Percentiles rank a stretch among this genome's conserved stretches.
Evolutionary conservation across 805 yeast genomes (phyloP).

Genomic region (Ogataea henricii): DNA sequence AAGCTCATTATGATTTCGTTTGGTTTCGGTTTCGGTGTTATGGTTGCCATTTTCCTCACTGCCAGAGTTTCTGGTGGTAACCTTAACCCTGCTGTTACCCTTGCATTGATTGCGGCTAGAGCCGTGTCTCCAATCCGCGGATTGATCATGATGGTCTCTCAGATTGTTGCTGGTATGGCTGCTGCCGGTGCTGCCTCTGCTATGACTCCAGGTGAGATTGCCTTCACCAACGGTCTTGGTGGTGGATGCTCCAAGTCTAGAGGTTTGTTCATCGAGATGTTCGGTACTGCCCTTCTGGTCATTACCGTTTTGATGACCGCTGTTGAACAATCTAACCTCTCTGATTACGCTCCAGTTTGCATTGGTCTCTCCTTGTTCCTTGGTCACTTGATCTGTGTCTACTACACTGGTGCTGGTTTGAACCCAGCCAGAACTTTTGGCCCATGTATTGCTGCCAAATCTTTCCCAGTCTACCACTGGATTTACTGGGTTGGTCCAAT

Average conservation of each 20-base stretch:
- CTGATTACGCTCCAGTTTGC: constrained; percentile 77
- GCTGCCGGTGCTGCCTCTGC: constrained; percentile 89
- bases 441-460: constrained; percentile 69
- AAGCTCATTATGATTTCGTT: constrained; percentile 77
- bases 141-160: constrained; percentile 61
- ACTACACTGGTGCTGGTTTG: constrained; percentile 87
- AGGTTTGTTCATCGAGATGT: constrained; percentile 81
- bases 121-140: constrained; percentile 77
- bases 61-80: constrained; percentile 86
- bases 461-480: constrained; percentile 86
- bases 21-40: constrained; percentile 85
- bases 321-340: constrained; percentile 76
- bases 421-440: constrained; percentile 92
- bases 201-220: constrained; percentile 78
- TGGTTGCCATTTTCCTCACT: constrained; percentile 68
- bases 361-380: constrained; percentile 82
- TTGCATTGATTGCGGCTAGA: constrained; percentile 68
- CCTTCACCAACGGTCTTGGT: constrained; percentile 71
- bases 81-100: constrained; percentile 86
- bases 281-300: constrained; percentile 73
- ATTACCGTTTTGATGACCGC: constrained; percentile 79
- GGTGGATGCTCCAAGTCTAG: constrained; percentile 70
- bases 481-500: constrained; percentile 91
- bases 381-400: constrained; percentile 79
- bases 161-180: constrained; percentile 83